Evolutionary conservation across 1,284 basidiomycete species (phyloP), one percentile per base, ranked within the genome.

Genomic region (Ganoderma meredithae): DNA sequence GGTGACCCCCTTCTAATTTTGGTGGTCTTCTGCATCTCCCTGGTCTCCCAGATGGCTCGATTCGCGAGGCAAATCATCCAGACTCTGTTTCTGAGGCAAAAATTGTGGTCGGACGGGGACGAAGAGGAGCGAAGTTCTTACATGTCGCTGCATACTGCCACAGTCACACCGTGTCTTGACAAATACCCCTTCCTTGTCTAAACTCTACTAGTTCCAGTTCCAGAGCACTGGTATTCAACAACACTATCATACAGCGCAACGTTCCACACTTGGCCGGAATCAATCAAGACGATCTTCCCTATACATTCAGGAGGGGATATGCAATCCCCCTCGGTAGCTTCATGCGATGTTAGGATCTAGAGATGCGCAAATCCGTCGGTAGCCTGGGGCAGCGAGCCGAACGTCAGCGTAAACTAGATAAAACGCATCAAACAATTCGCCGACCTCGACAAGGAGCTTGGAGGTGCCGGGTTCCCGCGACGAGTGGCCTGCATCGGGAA

Each of bases 401-500:
- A 7, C 15, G 6, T 71, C 55, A 75, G 47, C 47, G 63, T 59
- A 33, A 25, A 2, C 10, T 8, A 55, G 40, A 25, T 43, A 36
- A 15, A 39, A 67, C 5, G 22, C 22, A 15, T 25, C 33, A 3
- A 22, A 19, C 63, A 39, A 22, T 68, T 81, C 40, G n/a, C 52
- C 2, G 25, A 90, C 95, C 83, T 94, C 85, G 13, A 95, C 86
- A 59, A 98, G 84, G 60, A 93, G 80, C 78, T 91, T 90, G 25
- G 89, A 82, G 22, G 85, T 96, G 5, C 92, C 93, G 0, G 84
- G 79, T 81, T 98, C 96, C 60, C 91, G 88, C 25, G 95, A 88
- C 25, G 93, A 95, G 79, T 98, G 96, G 0, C 96, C 96, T 5
- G 96, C 96, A 79, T 97, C 95, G n/a, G 93, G 90, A 22, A 97